Percentiles rank a stretch among this genome's conserved stretches.
phyloP scores from a whole-genome alignment of 306 rosid genomes.

The Mimosa bimucronata region DNA sequence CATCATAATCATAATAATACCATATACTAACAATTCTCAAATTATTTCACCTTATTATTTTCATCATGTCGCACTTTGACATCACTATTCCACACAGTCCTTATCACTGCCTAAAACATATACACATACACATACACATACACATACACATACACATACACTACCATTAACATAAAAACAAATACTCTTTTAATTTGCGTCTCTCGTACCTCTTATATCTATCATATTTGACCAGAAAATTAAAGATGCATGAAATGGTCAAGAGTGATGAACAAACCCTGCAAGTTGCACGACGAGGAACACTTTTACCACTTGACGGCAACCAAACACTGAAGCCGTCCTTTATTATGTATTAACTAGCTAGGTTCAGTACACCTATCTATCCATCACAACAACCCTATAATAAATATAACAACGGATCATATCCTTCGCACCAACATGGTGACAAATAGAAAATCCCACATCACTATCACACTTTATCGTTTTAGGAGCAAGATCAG shows the following conservation, averaged over 20 bases:
- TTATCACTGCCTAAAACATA: conserved; percentile 17
- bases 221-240: not conserved
- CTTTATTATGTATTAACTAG: not conserved
- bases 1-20: not conserved
- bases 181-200: not conserved
- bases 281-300: conserved; percentile 2
- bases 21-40: not conserved
- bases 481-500: not conserved
- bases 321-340: conserved; percentile 7
- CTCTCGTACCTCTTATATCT: not conserved
- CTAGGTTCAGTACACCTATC: not conserved
- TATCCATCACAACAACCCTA: not conserved
- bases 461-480: conserved; percentile 15
- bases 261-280: not conserved
- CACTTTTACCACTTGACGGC: conserved; percentile 1
- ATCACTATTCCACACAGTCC: conserved; percentile 11
- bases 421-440: conserved; percentile 37
- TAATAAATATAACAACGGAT: not conserved
- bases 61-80: conserved; percentile 35
- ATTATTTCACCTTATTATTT: conserved; percentile 4
- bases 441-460: conserved; percentile 26
- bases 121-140: not conserved
- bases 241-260: conserved; percentile 38
- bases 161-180: conserved; percentile 9
- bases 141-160: not conserved